Evolutionary conservation across 179 eudicot species (phyloP).

Genomic region (Beta macrorhiza): DNA sequence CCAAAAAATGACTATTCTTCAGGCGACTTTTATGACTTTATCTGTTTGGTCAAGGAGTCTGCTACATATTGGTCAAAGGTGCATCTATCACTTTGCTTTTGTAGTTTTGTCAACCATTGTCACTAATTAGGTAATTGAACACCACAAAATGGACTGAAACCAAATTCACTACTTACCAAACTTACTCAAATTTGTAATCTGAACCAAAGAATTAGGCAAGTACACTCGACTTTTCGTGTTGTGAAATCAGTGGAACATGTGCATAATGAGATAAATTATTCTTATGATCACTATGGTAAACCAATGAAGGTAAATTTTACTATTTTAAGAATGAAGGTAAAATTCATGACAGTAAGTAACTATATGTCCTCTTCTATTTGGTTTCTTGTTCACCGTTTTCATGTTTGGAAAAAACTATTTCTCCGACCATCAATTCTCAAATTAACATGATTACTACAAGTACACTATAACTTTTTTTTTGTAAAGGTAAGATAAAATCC

Average conservation of each 20-base stretch:
- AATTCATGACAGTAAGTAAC: too few relatives aligned
- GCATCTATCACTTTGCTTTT: background rate
- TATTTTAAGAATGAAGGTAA: too few relatives aligned
- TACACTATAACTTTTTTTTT: too few relatives aligned
- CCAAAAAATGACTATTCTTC: background rate
- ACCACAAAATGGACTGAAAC: background rate
- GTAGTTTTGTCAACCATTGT: background rate
- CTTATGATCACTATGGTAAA: background rate
- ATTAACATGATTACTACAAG: too few relatives aligned
- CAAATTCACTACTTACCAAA: background rate
- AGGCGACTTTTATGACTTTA: background rate
- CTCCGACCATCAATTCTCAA: too few relatives aligned
- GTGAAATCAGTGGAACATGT: background rate
- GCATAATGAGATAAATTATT: background rate
- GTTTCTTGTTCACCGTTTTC: too few relatives aligned
- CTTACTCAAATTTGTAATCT: background rate
- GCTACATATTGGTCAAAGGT: background rate
- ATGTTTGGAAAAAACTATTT: too few relatives aligned
- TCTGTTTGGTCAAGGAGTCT: background rate
- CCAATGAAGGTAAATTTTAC: too few relatives aligned
- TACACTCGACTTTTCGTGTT: background rate
- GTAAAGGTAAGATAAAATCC: too few relatives aligned
- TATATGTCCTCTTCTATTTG: too few relatives aligned
- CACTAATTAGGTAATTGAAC: constrained; percentile 14
- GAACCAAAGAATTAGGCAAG: background rate